A percentile compares a stretch with the other conserved stretches of the same genome.
These are phyloP conservation scores for Dovyalis caffra DNA, from an alignment of 345 rosid species.

Conservation along the genomic window DNA sequence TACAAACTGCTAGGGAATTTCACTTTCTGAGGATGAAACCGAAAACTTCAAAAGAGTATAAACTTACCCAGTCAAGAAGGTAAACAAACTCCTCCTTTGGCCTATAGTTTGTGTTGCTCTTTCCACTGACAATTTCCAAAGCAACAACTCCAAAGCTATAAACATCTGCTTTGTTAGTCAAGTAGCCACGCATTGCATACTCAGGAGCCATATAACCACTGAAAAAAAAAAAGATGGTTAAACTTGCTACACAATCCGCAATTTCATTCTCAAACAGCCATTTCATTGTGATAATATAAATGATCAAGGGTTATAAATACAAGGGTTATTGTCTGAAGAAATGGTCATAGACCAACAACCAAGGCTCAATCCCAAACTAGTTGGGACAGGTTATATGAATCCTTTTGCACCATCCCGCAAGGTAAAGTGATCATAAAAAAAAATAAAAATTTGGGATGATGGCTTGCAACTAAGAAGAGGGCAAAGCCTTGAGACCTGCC, in stretches of 20 bases:
- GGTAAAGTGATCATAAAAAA: too few relatives aligned
- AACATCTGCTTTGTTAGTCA: conserved; percentile 63
- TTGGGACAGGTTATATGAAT: too few relatives aligned
- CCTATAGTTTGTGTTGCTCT: conserved; percentile 75
- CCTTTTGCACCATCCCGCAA: too few relatives aligned
- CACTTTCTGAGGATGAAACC: neutral
- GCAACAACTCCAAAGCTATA: conserved; percentile 59
- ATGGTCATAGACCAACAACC: too few relatives aligned
- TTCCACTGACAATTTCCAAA: conserved; percentile 55
- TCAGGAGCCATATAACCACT: conserved; percentile 71
- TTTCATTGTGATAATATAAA: neutral
- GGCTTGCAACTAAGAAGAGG: too few relatives aligned
- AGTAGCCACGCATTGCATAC: conserved; percentile 84
- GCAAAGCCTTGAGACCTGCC: too few relatives aligned
- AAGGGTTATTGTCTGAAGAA: too few relatives aligned
- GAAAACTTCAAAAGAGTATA: neutral
- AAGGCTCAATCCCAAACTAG: too few relatives aligned
- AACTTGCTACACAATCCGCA: neutral
- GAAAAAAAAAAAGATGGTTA: conserved; percentile 23
- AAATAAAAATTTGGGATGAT: too few relatives aligned
- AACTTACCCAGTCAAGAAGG: conserved; percentile 79
- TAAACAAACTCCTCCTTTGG: conserved; percentile 73
- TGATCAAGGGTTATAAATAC: too few relatives aligned
- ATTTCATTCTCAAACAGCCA: too few relatives aligned
- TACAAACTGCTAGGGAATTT: neutral